phyloP scores from a whole-genome alignment of 192 early-diverging fungal species.

The Piromyces sp. region DNA sequence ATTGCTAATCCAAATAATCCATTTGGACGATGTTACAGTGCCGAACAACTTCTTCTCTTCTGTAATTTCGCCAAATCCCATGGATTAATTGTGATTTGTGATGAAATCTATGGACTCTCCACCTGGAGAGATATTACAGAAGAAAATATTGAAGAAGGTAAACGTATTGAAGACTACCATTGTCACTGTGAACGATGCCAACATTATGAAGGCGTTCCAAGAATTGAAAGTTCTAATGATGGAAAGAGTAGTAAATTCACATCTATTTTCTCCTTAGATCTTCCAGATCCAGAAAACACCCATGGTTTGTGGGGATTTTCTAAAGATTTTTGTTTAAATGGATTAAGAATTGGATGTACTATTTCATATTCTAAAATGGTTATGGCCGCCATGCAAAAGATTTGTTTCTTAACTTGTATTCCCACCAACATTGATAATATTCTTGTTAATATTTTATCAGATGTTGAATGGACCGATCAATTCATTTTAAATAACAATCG shows the following conservation, averaged over 20 bases:
- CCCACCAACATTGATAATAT: conserved; percentile 38
- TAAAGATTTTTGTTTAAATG: conserved; percentile 58
- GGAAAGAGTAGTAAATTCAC: conserved; percentile 24
- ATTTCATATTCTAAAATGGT: background rate
- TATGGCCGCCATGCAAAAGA: background rate
- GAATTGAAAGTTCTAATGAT: background rate
- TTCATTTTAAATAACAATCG: conserved; percentile 41
- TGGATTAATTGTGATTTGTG: conserved; percentile 45
- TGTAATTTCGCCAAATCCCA: conserved; percentile 45
- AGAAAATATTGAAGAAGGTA: background rate
- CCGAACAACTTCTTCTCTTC: conserved; percentile 23
- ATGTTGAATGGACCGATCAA: conserved; percentile 30
- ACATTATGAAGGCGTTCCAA: background rate
- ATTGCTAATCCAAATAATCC: conserved; percentile 64
- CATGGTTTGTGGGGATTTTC: conserved; percentile 63
- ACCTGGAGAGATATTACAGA: conserved; percentile 14
- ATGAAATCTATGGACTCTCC: conserved; percentile 68
- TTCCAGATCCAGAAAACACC: conserved; percentile 39
- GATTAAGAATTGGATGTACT: background rate
- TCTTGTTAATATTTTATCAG: conserved; percentile 30
- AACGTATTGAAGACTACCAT: background rate
- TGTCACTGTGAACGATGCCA: background rate
- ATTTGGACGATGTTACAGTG: conserved; percentile 32
- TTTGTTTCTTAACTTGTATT: conserved; percentile 35
- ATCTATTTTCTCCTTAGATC: conserved; percentile 34